These are phyloP conservation scores for Raphanus sativus DNA, from an alignment of 345 rosid genomes.

Conservation along the genomic window DNA sequence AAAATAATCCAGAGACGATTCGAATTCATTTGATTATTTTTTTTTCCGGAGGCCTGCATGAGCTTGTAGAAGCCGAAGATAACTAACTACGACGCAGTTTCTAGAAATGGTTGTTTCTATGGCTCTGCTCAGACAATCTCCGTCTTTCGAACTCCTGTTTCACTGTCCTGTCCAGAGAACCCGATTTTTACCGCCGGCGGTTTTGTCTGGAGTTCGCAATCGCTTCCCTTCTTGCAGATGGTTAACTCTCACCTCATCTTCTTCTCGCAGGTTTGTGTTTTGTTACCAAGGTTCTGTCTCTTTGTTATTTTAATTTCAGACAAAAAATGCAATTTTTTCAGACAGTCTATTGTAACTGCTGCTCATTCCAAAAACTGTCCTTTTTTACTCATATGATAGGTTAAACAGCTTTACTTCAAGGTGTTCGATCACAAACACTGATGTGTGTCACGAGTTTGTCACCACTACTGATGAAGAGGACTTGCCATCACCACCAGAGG, in stretches of 20 bases:
- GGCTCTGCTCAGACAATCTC: conserved; percentile 46
- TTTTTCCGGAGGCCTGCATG: conserved; percentile 55
- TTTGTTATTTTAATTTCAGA: neutral
- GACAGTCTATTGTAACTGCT: neutral
- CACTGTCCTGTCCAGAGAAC: conserved; percentile 35
- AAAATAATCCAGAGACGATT: conserved; percentile 9
- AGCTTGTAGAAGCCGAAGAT: conserved; percentile 40
- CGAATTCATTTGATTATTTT: neutral
- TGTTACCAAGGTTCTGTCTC: neutral
- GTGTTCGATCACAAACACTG: conserved; percentile 63
- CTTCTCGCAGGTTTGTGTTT: conserved; percentile 40
- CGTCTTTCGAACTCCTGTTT: conserved; percentile 34
- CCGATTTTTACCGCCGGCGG: conserved; percentile 42
- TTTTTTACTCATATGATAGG: conserved; percentile 31
- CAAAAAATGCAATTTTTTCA: neutral
- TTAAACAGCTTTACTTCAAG: conserved; percentile 53
- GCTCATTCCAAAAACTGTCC: neutral
- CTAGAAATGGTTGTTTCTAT: conserved; percentile 45
- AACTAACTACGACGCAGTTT: conserved; percentile 25
- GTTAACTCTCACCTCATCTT: conserved; percentile 43
- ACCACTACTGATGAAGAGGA: conserved; percentile 55
- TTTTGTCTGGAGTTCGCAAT: conserved; percentile 52
- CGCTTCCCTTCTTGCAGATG: conserved; percentile 65
- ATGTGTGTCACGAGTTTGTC: conserved; percentile 48
- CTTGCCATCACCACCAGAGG: conserved; percentile 38